A percentile compares a stretch with the other conserved stretches of the same genome.
phyloP scores from a whole-genome alignment of 2,329 filamentous ascomycete genomes.

The Colletotrichum liriopes region DNA sequence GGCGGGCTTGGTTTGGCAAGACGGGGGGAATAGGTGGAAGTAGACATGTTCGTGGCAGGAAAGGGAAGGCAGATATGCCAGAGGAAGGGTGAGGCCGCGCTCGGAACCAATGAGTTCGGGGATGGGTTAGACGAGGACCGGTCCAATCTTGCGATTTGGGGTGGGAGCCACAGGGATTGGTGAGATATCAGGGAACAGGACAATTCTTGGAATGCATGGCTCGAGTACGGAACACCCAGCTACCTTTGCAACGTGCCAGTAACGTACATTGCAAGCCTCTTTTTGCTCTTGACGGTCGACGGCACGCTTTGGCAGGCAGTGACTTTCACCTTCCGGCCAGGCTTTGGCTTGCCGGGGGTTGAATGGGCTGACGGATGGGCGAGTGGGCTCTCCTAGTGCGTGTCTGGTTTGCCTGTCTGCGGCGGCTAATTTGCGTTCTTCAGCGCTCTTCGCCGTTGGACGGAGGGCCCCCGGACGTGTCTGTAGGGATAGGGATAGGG shows the following conservation, averaged over 20 bases:
- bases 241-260: conserved; percentile 4
- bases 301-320: conserved; percentile 15
- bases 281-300: conserved; percentile 1
- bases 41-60: conserved; percentile 26
- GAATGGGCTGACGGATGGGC: conserved; percentile 6
- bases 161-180: conserved; percentile 30
- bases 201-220: conserved; percentile 14
- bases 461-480: conserved; percentile 10
- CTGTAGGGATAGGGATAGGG: neutral
- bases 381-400: neutral
- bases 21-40: conserved; percentile 2
- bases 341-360: conserved; percentile 28
- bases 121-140: conserved; percentile 15
- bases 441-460: conserved; percentile 41
- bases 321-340: conserved; percentile 6
- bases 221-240: conserved; percentile 8
- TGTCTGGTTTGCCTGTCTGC: neutral
- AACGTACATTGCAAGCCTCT: conserved; percentile 10
- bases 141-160: conserved; percentile 18
- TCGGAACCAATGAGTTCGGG: conserved; percentile 22
- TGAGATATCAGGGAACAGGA: conserved; percentile 22
- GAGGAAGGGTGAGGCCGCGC: conserved; percentile 4
- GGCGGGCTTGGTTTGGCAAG: conserved; percentile 21
- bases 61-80: conserved; percentile 24
- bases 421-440: conserved; percentile 36